Base-by-base conservation (phyloP, 345 rosid genomes). In the Heritiera fomes region DNA sequence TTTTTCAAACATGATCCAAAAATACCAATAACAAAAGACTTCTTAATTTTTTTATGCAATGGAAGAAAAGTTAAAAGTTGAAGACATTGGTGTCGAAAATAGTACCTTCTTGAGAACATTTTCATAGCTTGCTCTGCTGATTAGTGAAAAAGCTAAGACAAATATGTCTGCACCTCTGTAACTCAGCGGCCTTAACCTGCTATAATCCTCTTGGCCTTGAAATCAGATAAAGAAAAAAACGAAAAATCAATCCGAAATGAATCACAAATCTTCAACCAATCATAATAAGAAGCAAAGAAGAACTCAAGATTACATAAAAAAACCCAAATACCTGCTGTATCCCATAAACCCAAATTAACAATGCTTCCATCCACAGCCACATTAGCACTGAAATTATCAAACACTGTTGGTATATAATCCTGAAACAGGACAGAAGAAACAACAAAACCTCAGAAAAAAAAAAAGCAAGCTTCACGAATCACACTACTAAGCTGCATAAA, bases 261-360 rank as follows among this genome's bases (percentile, higher is more conserved):
- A 45, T 14, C 47, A 70, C 64, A 65, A 64, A 75, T 47, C 70
- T 15, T 30, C 53, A 56, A 34, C 8, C 46, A 62, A 63, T 56
- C 63, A 70, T 18, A 53, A 59, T 72, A 78, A 53, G 77, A 13
- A n/a, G 30, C n/a, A 50, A 55, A 80, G 49, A 34, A 77, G 28
- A 73, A 32, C 15, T 43, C 41, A 59, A n/a, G 28, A 63, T 45
- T 17, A 53, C 5, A 12, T 14, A 32, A 28, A 71, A 70, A 69
- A 69, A 70, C 81, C 73, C 8, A 74, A 83, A 64, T 79, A 92
- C 99, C 99, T 82, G 99, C 99, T 82, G 99, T 96, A 72, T 96
- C 99, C 99, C 99, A 96, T n/a, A 94, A 81, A 5, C 99, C 99
- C 88, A 96, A 85, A 81, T 96, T 96, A 41, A 96, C 99, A 70